phyloP scores from a whole-genome alignment of 192 early-diverging fungal genomes.

The Coemansia sp. region DNA sequence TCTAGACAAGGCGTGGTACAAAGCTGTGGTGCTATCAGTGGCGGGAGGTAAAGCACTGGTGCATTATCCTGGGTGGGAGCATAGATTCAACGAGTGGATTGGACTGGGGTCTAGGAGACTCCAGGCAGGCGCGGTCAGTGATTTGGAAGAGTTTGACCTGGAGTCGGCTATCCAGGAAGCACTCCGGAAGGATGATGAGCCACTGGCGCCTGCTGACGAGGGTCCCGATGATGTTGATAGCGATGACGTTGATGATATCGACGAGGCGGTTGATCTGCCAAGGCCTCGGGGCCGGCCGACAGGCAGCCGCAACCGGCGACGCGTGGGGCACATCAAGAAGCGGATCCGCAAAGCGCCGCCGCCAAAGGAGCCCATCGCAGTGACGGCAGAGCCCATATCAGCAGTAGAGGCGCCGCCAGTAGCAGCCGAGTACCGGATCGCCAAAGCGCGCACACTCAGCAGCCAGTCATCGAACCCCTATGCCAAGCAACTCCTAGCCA shows the following conservation, averaged over 20 bases:
- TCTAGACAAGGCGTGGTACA: constrained; percentile 49
- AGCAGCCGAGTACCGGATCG: constrained; percentile 20
- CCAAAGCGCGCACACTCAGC: constrained; percentile 25
- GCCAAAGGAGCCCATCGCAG: constrained; percentile 23
- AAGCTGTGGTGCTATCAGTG: constrained; percentile 26
- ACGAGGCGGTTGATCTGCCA: background rate
- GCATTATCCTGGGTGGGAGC: constrained; percentile 47
- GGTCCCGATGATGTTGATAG: too few species aligned
- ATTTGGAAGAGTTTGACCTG: constrained; percentile 28
- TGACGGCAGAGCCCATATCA: background rate
- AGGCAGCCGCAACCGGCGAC: constrained; percentile 38
- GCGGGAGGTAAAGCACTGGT: constrained; percentile 33
- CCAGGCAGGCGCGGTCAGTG: constrained; percentile 13
- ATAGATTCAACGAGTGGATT: constrained; percentile 53
- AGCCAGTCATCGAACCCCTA: constrained; percentile 36
- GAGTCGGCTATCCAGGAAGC: constrained; percentile 4
- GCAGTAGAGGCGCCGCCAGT: background rate
- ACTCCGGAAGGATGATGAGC: background rate
- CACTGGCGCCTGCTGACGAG: background rate
- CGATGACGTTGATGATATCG: background rate
- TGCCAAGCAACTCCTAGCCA: constrained; percentile 17
- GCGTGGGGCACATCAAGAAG: constrained; percentile 37
- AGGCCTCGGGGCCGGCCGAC: constrained; percentile 25
- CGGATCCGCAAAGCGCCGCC: constrained; percentile 15
- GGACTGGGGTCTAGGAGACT: constrained; percentile 37